Evolutionary conservation across 2,329 filamentous ascomycete genomes (phyloP), one percentile per base, ranked within the genome.

Genomic region (Trichophyton simii): DNA sequence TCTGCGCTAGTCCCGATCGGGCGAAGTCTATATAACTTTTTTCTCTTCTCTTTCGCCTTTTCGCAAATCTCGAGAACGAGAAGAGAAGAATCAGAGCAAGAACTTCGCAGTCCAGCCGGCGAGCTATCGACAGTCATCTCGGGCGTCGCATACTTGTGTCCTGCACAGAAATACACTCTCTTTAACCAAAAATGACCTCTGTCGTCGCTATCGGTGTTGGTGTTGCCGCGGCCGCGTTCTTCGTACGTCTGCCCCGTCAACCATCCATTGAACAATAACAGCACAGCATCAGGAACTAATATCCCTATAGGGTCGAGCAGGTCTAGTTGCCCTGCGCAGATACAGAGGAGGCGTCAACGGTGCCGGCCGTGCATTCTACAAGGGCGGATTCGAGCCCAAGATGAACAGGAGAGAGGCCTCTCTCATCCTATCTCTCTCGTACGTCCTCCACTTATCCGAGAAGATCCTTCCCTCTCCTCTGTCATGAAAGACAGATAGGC

Each of bases 301-400:
- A 63, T 60, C 63, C 31, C 4, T 38, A 46, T 70, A 96, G 91
- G 92, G 94, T 67, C 89, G 94, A 72, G 92, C 94, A 63, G 92
- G 91, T 69, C 83, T 95, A 44, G 88, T 97, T 70, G 94, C 94
- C 68, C 83, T 91, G 75, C 86, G 91, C 65, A 85, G 89, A 70
- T 95, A 87, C 63, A 83, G 88, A 65, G 77, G 75, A 64, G 77
- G 77, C 65, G 80, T 88, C 57, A 88, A 87, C 66, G 86, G 88
- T 41, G 79, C 96, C 68, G 94, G 94, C 69, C 91, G 91, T 75
- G 86, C 91, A 48, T 99, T 91, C 72, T 97, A 96, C 82, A 99
- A 97, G 77, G 94, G 94, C 67, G 94, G 94, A n/a, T 99, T 99
- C 72, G 94, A 99, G 78, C 81, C 85, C 63, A 88, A 87, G 76